phyloP scores from a whole-genome alignment of 176 grass and related monocot species.

The Aegilops tauschii region DNA sequence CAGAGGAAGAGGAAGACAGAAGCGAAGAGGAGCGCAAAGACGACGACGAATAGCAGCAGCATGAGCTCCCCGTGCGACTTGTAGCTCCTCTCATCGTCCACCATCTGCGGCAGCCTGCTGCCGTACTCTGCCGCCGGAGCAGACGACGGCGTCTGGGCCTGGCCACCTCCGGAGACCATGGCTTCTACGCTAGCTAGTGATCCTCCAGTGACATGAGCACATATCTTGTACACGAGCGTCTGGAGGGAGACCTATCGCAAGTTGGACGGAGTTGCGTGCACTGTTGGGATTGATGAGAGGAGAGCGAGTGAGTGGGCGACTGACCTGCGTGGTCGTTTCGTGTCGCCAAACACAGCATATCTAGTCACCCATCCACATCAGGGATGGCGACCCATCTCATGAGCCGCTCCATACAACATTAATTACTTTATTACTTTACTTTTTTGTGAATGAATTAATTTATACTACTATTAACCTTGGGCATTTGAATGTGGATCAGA shows the following conservation, averaged over 20 bases:
- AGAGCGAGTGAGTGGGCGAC: background rate
- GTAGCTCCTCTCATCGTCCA: conserved; percentile 28
- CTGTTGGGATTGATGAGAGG: background rate
- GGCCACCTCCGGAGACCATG: background rate
- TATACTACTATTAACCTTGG: no score
- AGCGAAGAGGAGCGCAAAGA: background rate
- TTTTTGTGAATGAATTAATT: no score
- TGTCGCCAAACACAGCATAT: background rate
- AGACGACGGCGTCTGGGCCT: background rate
- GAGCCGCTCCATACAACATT: no score
- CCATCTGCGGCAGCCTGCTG: background rate
- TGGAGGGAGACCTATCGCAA: background rate
- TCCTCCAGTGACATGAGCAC: background rate
- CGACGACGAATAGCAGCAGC: background rate
- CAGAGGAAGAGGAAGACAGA: background rate
- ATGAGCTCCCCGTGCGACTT: conserved; percentile 32
- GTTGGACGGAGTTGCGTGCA: background rate
- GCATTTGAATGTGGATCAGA: no score
- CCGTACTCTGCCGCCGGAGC: background rate
- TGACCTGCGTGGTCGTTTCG: background rate
- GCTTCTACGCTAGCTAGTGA: background rate
- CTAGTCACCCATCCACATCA: background rate
- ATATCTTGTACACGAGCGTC: background rate
- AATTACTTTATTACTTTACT: no score
- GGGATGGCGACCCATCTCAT: background rate